A percentile compares a stretch with the other conserved stretches of the same genome.
Conservation (phyloP, 108 stramenopile species). For the Cyclotella sp. region DNA sequence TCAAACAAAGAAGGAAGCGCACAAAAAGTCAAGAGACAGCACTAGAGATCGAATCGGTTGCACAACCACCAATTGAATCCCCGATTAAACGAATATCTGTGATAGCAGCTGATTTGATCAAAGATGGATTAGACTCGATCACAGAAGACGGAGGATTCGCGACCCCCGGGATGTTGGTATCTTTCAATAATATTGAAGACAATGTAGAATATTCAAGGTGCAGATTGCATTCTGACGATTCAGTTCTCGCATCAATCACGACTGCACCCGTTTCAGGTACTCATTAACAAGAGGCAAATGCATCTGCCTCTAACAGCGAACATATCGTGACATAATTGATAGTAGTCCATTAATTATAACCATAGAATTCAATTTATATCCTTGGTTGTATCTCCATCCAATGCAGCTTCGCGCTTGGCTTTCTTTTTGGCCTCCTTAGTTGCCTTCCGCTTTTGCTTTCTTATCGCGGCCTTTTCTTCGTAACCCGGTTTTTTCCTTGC, state of each 20-base stretch:
- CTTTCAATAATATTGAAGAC: slow-evolving; percentile 13
- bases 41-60: background rate
- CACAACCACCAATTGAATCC: background rate
- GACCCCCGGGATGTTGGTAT: slow-evolving; percentile 16
- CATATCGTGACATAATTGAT: slow-evolving; percentile 1
- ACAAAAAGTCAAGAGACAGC: background rate
- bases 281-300: background rate
- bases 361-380: background rate
- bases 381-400: background rate
- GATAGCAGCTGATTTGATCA: slow-evolving; percentile 4
- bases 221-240: slow-evolving; percentile 35
- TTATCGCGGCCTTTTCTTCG: slow-evolving; percentile 72
- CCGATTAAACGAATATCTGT: slow-evolving; percentile 17
- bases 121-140: slow-evolving; percentile 19
- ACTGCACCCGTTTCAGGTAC: slow-evolving; percentile 14
- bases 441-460: slow-evolving; percentile 74
- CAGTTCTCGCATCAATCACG: slow-evolving; percentile 12
- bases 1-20: slow-evolving; percentile 8
- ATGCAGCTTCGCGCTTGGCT: slow-evolving; percentile 54
- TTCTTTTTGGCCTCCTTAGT: slow-evolving; percentile 70
- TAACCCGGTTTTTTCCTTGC: slow-evolving; percentile 82
- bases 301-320: background rate
- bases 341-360: background rate
- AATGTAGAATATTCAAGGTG: slow-evolving; percentile 33
- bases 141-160: slow-evolving; percentile 31